Conservation (phyloP, 805 yeast genomes). For the Myxozyma geophila region DNA sequence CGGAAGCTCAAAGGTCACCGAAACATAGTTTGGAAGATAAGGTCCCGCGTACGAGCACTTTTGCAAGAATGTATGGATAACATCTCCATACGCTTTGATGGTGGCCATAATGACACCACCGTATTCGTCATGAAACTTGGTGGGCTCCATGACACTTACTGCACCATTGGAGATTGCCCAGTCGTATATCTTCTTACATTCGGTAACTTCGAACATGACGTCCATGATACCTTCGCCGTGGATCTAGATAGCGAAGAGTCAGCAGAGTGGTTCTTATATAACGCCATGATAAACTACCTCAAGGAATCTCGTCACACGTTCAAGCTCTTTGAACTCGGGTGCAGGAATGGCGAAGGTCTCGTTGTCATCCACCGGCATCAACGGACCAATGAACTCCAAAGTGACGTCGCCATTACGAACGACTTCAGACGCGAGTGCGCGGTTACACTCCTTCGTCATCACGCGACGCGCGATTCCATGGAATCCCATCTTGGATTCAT, state of each 20-base stretch:
- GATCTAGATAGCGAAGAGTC: conserved; percentile 21
- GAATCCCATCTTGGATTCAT: conserved; percentile 66
- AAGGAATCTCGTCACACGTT: conserved; percentile 11
- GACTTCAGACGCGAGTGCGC: conserved; percentile 51
- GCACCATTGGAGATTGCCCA: conserved; percentile 63
- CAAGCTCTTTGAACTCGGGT: conserved; percentile 15
- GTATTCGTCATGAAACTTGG: conserved; percentile 47
- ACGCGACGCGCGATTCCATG: conserved; percentile 64
- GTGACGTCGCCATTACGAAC: conserved; percentile 59
- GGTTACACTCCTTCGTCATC: conserved; percentile 49
- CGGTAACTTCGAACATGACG: conserved; percentile 65
- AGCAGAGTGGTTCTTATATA: not conserved
- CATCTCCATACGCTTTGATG: conserved; percentile 61
- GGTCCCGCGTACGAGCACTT: conserved; percentile 47
- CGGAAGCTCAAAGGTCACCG: not conserved
- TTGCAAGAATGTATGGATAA: conserved; percentile 70
- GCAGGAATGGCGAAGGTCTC: conserved; percentile 39
- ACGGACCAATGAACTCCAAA: conserved; percentile 53
- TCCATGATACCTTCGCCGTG: conserved; percentile 88
- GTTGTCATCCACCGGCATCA: conserved; percentile 45
- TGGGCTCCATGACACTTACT: conserved; percentile 44
- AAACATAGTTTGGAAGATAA: conserved; percentile 53
- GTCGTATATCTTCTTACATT: conserved; percentile 52
- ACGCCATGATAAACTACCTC: not conserved
- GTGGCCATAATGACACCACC: conserved; percentile 62